These are phyloP conservation scores for Marasmius oreades DNA, from an alignment of 1,284 basidiomycete genomes.

Conservation along the genomic window DNA sequence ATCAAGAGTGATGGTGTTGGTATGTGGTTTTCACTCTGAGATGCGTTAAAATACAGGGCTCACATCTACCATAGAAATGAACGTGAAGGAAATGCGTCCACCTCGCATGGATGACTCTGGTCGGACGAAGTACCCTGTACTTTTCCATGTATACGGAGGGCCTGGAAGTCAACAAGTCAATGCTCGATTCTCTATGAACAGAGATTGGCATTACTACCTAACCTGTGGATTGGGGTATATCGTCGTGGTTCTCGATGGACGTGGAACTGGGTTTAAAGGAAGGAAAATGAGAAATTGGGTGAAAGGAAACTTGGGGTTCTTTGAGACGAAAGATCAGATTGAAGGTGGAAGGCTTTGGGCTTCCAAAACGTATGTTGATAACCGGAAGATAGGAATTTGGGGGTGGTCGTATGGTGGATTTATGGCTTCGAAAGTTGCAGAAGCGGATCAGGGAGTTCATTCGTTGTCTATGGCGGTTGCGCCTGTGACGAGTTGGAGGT, in stretches of 20 bases:
- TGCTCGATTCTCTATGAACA: constrained; percentile 48
- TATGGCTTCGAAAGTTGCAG: constrained; percentile 89
- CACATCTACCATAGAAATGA: constrained; percentile 56
- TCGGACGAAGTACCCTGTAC: constrained; percentile 88
- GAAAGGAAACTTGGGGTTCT: constrained; percentile 80
- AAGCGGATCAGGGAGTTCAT: constrained; percentile 82
- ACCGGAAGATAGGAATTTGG: constrained; percentile 87
- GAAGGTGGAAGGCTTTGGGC: constrained; percentile 82
- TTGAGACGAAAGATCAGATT: constrained; percentile 86
- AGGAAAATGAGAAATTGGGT: constrained; percentile 80
- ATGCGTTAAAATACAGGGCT: constrained; percentile 16
- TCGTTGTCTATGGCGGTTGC: constrained; percentile 88
- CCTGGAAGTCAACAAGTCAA: constrained; percentile 81
- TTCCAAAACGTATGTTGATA: constrained; percentile 75
- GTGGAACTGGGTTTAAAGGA: constrained; percentile 93
- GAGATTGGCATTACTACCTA: constrained; percentile 88
- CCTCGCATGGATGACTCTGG: constrained; percentile 91
- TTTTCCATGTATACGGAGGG: constrained; percentile 91
- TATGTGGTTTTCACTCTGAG: constrained; percentile 31
- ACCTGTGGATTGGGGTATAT: constrained; percentile 83
- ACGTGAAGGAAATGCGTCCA: constrained; percentile 87
- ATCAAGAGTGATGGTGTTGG: constrained; percentile 80
- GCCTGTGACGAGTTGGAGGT: constrained; percentile 84
- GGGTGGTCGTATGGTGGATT: constrained; percentile 97
- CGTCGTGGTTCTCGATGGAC: constrained; percentile 84